phyloP scores from a whole-genome alignment of 345 rosid species.

The Gossypium turneri region DNA sequence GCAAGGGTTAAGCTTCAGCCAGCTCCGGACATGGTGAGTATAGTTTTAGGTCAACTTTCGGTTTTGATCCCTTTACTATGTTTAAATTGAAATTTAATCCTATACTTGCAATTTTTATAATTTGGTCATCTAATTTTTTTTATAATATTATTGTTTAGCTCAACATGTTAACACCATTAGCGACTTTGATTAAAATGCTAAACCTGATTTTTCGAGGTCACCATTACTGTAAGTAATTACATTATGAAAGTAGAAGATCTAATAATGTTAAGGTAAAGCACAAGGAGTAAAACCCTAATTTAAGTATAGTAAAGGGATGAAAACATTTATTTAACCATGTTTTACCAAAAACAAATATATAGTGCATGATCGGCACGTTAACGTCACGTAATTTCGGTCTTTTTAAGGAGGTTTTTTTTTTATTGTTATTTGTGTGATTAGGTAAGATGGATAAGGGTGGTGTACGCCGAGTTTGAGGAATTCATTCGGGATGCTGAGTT shows the following conservation, averaged over 20 bases:
- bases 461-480: conserved; percentile 66
- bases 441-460: conserved; percentile 95
- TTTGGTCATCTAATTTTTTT: neutral
- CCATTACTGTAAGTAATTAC: too few relatives aligned
- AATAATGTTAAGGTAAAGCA: too few relatives aligned
- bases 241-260: neutral
- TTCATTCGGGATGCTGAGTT: conserved; percentile 74
- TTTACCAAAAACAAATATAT: neutral
- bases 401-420: neutral
- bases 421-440: conserved; percentile 29
- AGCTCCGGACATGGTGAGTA: conserved; percentile 77
- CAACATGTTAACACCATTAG: too few relatives aligned
- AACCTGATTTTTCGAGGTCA: too few relatives aligned
- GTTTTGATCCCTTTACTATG: neutral
- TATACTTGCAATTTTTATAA: neutral
- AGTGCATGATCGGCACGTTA: neutral
- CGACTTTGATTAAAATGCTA: too few relatives aligned
- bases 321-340: neutral
- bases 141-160: too few relatives aligned
- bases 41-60: neutral
- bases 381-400: neutral
- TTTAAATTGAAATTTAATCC: neutral
- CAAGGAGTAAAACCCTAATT: neutral
- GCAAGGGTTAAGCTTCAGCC: conserved; percentile 66
- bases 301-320: neutral